phyloP scores from a whole-genome alignment of 1,139 yeast species.

The Suhomyces maxii region DNA sequence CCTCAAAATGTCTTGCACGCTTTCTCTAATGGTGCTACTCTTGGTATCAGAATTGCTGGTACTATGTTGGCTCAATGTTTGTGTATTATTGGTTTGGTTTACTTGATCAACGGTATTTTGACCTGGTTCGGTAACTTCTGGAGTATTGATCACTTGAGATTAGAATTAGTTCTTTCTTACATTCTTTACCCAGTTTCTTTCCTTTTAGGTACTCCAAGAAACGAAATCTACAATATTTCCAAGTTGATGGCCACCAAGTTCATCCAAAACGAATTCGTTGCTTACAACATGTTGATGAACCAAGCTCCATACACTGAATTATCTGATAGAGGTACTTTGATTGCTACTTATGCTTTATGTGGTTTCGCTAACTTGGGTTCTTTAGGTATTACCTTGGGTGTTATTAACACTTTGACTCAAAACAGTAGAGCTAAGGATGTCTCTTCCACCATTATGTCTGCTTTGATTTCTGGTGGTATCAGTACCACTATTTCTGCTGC shows the following conservation, averaged over 20 bases:
- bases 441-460: conserved; percentile 48
- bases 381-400: conserved; percentile 65
- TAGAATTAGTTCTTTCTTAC: conserved; percentile 60
- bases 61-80: conserved; percentile 61
- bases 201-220: conserved; percentile 60
- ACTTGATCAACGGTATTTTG: conserved; percentile 57
- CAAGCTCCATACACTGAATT: conserved; percentile 48
- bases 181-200: conserved; percentile 62
- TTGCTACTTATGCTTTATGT: conserved; percentile 66
- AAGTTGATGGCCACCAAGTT: conserved; percentile 58
- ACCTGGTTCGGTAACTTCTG: conserved; percentile 68
- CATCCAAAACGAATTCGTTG: conserved; percentile 66
- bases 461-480: conserved; percentile 56
- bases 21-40: conserved; percentile 60
- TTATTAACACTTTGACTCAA: conserved; percentile 59
- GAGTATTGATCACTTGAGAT: conserved; percentile 53
- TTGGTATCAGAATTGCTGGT: conserved; percentile 61
- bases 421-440: conserved; percentile 50
- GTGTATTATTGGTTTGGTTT: conserved; percentile 64
- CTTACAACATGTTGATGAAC: conserved; percentile 46
- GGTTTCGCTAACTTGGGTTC: conserved; percentile 69
- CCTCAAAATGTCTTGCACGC: conserved; percentile 65
- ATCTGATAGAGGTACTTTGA: conserved; percentile 54
- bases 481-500: conserved; percentile 63
- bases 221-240: conserved; percentile 53